Percentiles rank a stretch among this genome's conserved stretches.
Conservation (phyloP, 345 rosid genomes). For the Camelina neglecta region DNA sequence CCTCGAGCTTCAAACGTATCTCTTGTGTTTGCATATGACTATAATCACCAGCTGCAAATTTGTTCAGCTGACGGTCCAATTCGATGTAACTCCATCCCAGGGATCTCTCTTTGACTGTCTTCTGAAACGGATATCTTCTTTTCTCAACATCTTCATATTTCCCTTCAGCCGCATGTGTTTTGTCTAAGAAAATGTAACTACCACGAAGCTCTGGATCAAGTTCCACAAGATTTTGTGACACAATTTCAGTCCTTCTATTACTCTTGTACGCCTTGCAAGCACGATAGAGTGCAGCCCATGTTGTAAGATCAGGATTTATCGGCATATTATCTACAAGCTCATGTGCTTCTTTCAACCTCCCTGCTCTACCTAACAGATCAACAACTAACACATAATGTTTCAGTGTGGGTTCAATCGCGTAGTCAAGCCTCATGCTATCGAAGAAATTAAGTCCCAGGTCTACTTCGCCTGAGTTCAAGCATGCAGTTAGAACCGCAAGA, state of each 20-base stretch:
- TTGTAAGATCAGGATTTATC: constrained; percentile 57
- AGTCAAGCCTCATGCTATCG: constrained; percentile 69
- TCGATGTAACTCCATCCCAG: constrained; percentile 64
- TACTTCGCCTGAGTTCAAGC: constrained; percentile 58
- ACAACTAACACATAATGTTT: constrained; percentile 63
- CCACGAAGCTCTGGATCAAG: constrained; percentile 63
- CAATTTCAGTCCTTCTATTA: constrained; percentile 49
- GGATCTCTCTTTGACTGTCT: constrained; percentile 49
- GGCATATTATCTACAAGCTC: constrained; percentile 57
- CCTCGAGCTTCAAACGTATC: constrained; percentile 52
- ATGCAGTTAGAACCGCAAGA: constrained; percentile 63
- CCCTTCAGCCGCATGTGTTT: constrained; percentile 51
- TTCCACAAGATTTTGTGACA: constrained; percentile 51
- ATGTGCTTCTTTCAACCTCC: constrained; percentile 57
- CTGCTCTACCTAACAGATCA: constrained; percentile 66
- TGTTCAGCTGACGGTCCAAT: constrained; percentile 53
- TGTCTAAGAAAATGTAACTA: constrained; percentile 58
- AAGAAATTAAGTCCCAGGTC: constrained; percentile 64
- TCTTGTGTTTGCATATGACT: constrained; percentile 50
- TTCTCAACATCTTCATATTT: constrained; percentile 54
- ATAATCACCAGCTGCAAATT: constrained; percentile 58
- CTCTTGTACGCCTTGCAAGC: constrained; percentile 63
- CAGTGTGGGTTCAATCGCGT: constrained; percentile 62
- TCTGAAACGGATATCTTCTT: constrained; percentile 44
- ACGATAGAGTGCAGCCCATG: constrained; percentile 66